A percentile compares a stretch with the other conserved stretches of the same genome.
These are phyloP conservation scores for Russula brevipes DNA, from an alignment of 768 basidiomycete species.

Conservation along the genomic window DNA sequence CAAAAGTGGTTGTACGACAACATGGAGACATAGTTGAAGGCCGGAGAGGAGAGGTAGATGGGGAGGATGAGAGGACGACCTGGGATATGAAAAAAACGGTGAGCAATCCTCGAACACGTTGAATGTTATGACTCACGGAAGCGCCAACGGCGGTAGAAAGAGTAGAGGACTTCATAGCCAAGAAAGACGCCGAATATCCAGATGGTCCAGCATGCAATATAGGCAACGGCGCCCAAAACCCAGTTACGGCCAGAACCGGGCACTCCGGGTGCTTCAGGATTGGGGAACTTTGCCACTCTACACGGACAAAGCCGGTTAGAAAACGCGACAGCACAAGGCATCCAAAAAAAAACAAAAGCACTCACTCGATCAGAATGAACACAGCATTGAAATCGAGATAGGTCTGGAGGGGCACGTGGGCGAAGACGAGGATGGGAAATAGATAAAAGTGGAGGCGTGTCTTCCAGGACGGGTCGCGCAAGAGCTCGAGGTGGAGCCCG, in stretches of 20 bases:
- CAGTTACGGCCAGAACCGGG: conserved; percentile 72
- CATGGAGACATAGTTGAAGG: conserved; percentile 68
- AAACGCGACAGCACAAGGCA: conserved; percentile 1
- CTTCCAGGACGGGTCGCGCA: conserved; percentile 53
- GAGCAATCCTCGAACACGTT: background rate
- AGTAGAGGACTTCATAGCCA: conserved; percentile 73
- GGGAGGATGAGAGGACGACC: conserved; percentile 81
- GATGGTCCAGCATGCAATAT: conserved; percentile 72
- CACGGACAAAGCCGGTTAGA: background rate
- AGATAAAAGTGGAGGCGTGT: conserved; percentile 61
- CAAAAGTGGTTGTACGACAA: conserved; percentile 79
- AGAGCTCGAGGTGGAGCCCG: conserved; percentile 60
- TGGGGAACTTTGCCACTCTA: conserved; percentile 73
- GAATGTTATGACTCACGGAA: conserved; percentile 53
- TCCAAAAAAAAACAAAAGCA: conserved; percentile 25
- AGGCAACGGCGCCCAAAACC: conserved; percentile 78
- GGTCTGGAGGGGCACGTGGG: conserved; percentile 68
- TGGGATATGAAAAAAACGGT: conserved; percentile 32
- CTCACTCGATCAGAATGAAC: conserved; percentile 79
- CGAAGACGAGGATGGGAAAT: conserved; percentile 65
- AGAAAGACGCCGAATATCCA: conserved; percentile 71
- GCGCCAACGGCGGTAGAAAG: conserved; percentile 71
- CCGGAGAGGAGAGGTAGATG: conserved; percentile 77
- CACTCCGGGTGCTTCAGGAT: conserved; percentile 61
- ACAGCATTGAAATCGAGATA: conserved; percentile 89